A percentile compares a stretch with the other conserved stretches of the same genome.
These are phyloP conservation scores for Fusarium sp. DNA, from an alignment of 2,329 filamentous ascomycete genomes.

Conservation along the genomic window DNA sequence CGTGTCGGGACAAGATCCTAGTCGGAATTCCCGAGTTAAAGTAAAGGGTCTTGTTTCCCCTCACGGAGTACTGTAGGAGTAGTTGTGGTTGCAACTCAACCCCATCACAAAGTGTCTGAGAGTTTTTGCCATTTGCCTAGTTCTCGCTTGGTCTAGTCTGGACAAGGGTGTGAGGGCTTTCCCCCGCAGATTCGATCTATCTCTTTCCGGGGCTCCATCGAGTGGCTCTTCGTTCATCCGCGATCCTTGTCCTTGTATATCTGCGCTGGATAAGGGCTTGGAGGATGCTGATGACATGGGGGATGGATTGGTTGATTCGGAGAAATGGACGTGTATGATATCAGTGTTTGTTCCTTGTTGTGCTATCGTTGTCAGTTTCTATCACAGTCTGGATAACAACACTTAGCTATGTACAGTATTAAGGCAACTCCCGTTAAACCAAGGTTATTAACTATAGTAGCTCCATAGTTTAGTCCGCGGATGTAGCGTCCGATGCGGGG, in stretches of 20 bases:
- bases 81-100: conserved; percentile 18
- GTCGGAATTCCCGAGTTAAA: conserved; percentile 13
- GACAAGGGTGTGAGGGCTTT: conserved; percentile 8
- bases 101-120: conserved; percentile 2
- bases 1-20: conserved; percentile 39
- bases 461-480: background rate
- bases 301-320: conserved; percentile 18
- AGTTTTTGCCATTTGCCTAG: conserved; percentile 29
- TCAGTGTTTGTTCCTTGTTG: background rate
- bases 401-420: background rate
- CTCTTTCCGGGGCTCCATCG: background rate
- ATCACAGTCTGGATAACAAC: no score
- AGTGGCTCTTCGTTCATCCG: conserved; percentile 18
- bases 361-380: no score
- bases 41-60: conserved; percentile 34
- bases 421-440: background rate
- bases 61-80: conserved; percentile 30
- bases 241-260: conserved; percentile 16
- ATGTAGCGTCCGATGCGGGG: conserved; percentile 29
- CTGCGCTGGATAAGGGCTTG: conserved; percentile 13
- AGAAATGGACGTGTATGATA: conserved; percentile 6
- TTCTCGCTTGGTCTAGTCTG: conserved; percentile 7
- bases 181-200: conserved; percentile 41
- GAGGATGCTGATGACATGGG: background rate
- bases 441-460: conserved; percentile 4